Percentiles rank a stretch among this genome's conserved stretches.
Evolutionary conservation across 495 filamentous ascomycete species (phyloP).

Genomic region (Aspergillus egyptiacus): DNA sequence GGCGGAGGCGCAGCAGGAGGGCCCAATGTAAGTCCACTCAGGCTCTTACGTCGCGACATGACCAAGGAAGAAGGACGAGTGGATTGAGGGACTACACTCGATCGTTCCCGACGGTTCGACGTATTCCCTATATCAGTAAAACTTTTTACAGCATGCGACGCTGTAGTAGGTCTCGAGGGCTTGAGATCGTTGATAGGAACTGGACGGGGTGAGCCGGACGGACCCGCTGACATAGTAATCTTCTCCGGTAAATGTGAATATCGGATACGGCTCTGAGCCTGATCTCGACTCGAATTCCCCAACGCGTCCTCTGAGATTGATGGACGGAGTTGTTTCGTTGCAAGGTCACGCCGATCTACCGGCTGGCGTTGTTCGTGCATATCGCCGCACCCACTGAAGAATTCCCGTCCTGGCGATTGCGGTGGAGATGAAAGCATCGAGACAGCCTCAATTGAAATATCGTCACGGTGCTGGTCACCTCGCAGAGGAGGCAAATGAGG

Average conservation of each 20-base stretch:
- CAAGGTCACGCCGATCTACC: not conserved
- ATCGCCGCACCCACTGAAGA: constrained; percentile 20
- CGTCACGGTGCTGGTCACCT: constrained; percentile 16
- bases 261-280: constrained; percentile 10
- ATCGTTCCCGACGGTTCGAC: not conserved
- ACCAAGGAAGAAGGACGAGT: constrained; percentile 5
- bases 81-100: not conserved
- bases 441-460: constrained; percentile 19
- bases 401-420: constrained; percentile 33
- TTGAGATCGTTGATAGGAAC: not conserved
- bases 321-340: constrained; percentile 22
- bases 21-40: constrained; percentile 52
- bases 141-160: not conserved
- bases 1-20: constrained; percentile 60
- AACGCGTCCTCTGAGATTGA: constrained; percentile 35
- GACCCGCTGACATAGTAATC: not conserved
- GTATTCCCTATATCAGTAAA: not conserved
- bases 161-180: not conserved
- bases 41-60: constrained; percentile 44
- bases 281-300: constrained; percentile 10
- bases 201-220: not conserved
- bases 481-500: constrained; percentile 16
- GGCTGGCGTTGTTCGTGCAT: constrained; percentile 16
- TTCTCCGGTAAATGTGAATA: constrained; percentile 24
- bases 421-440: constrained; percentile 33